Percentiles rank a stretch among this genome's conserved stretches.
Conservation (phyloP, 2,329 filamentous ascomycete species). For the Fusarium irregulare region DNA sequence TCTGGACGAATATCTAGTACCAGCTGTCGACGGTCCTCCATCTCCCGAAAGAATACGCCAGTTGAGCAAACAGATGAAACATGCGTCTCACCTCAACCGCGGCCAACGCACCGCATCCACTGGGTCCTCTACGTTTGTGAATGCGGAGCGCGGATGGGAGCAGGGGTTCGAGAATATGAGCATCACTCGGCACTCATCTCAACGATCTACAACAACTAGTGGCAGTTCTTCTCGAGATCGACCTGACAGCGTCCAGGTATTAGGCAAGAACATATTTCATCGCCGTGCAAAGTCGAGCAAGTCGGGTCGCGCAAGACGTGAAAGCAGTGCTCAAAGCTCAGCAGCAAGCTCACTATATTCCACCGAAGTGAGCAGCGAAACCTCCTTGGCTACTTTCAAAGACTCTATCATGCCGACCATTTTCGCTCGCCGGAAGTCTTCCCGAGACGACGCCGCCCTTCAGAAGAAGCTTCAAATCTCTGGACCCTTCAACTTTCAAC, state of each 20-base stretch:
- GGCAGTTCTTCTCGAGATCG: conserved; percentile 65
- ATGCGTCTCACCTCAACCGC: conserved; percentile 57
- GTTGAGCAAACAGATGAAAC: conserved; percentile 69
- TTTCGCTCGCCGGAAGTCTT: conserved; percentile 62
- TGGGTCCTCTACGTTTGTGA: conserved; percentile 64
- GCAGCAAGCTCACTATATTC: conserved; percentile 62
- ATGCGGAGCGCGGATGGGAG: conserved; percentile 62
- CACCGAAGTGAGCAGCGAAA: conserved; percentile 55
- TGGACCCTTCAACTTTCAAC: conserved; percentile 74
- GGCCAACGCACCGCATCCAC: conserved; percentile 60
- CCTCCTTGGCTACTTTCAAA: conserved; percentile 49
- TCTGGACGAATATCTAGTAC: conserved; percentile 62
- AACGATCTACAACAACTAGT: conserved; percentile 62
- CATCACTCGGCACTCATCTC: conserved; percentile 67
- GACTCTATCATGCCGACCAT: conserved; percentile 63
- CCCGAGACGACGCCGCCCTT: conserved; percentile 49
- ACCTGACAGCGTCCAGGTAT: conserved; percentile 68
- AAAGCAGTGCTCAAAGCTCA: conserved; percentile 61
- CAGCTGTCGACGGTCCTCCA: conserved; percentile 69
- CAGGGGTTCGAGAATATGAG: conserved; percentile 59
- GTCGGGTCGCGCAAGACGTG: conserved; percentile 55
- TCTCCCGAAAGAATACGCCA: conserved; percentile 70
- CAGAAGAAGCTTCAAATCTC: conserved; percentile 66
- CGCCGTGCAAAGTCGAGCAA: conserved; percentile 61
- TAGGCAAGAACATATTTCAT: conserved; percentile 70